phyloP scores from a whole-genome alignment of 176 grass and related monocot genomes.

The Triticum timopheevii region DNA sequence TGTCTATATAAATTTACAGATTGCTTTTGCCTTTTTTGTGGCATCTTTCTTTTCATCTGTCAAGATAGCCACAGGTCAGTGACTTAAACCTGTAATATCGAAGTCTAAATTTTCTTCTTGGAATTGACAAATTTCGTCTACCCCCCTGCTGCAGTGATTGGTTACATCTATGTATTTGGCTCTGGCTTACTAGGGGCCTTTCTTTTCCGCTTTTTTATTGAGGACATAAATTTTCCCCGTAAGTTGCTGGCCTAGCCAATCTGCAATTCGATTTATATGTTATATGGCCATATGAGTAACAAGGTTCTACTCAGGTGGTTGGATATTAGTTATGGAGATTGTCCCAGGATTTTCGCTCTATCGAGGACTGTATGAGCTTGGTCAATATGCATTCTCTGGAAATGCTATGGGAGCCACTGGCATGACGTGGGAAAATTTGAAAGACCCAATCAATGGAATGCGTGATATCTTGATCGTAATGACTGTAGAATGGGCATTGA shows the following conservation, averaged over 20 bases:
- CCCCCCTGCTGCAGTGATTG: constrained; percentile 33
- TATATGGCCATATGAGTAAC: not conserved
- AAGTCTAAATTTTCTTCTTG: not conserved
- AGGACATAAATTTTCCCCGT: constrained; percentile 60
- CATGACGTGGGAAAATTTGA: constrained; percentile 56
- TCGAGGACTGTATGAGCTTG: constrained; percentile 67
- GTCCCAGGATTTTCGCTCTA: constrained; percentile 76
- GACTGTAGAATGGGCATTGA: constrained; percentile 57
- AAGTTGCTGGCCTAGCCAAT: constrained; percentile 37
- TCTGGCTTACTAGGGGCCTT: constrained; percentile 73
- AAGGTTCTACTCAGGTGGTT: constrained; percentile 37
- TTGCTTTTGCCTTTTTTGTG: constrained; percentile 53
- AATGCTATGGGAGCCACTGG: constrained; percentile 38
- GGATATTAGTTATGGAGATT: constrained; percentile 58
- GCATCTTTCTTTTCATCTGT: constrained; percentile 56
- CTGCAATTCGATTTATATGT: constrained; percentile 16
- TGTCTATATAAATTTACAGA: constrained; percentile 67
- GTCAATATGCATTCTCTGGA: constrained; percentile 57
- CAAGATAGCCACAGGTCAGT: constrained; percentile 59
- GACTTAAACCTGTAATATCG: constrained; percentile 21
- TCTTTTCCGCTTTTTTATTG: constrained; percentile 62
- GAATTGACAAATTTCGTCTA: constrained; percentile 8
- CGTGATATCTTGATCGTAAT: constrained; percentile 54
- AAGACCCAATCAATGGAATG: constrained; percentile 61
- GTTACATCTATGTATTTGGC: constrained; percentile 72